Evolutionary conservation across 768 basidiomycete species (phyloP).

Genomic region (Macrocybe gigantea): DNA sequence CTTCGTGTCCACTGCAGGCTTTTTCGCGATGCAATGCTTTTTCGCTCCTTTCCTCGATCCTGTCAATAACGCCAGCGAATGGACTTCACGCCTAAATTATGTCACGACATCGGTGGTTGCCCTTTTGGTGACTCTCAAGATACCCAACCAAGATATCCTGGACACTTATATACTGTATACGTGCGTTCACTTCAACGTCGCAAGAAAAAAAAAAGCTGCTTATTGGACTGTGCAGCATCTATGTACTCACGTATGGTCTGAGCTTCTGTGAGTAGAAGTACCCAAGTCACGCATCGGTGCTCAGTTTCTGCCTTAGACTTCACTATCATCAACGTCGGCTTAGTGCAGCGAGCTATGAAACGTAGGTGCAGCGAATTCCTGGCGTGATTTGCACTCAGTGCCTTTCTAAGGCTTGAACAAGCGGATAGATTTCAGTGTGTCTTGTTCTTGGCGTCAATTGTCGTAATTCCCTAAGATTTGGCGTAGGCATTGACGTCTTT

Average conservation of each 20-base stretch:
- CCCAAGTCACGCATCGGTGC: not conserved
- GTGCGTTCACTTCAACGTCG: constrained; percentile 30
- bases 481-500: constrained; percentile 70
- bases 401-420: constrained; percentile 41
- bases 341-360: constrained; percentile 54
- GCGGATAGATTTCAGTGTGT: constrained; percentile 73
- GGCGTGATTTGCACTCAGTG: too few relatives aligned
- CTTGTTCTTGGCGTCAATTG: not conserved
- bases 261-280: constrained; percentile 43
- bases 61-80: constrained; percentile 71
- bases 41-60: constrained; percentile 64
- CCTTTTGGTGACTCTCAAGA: constrained; percentile 52
- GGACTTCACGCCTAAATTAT: constrained; percentile 67
- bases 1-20: constrained; percentile 47
- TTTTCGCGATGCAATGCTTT: constrained; percentile 57
- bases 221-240: constrained; percentile 26
- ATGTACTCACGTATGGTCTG: constrained; percentile 60
- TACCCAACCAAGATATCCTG: constrained; percentile 49
- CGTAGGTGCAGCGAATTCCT: constrained; percentile 29
- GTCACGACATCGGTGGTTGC: constrained; percentile 59
- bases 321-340: constrained; percentile 44
- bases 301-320: constrained; percentile 45
- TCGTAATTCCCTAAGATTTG: not conserved
- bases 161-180: constrained; percentile 59
- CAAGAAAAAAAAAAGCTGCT: not conserved